Conservation (phyloP, 345 rosid species). For the Populus alba region DNA sequence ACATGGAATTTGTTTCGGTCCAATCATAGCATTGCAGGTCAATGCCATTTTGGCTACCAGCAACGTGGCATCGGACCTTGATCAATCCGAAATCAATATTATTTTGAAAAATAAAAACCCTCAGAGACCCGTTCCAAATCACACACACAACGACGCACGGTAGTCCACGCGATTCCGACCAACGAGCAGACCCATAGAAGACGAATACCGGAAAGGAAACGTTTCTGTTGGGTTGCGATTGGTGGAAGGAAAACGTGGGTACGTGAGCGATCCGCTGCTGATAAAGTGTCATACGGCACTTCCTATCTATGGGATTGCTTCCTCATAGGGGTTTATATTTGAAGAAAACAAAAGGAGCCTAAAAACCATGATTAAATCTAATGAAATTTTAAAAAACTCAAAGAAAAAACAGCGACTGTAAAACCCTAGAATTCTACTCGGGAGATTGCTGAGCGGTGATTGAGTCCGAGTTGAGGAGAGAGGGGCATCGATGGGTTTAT, state of each 20-base stretch:
- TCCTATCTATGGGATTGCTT: conserved; percentile 57
- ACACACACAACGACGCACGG: conserved; percentile 33
- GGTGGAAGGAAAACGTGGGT: conserved; percentile 22
- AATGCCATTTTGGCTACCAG: conserved; percentile 46
- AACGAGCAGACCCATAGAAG: neutral
- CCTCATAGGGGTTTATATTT: conserved; percentile 38
- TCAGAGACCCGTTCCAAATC: conserved; percentile 67
- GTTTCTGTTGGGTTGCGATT: conserved; percentile 4
- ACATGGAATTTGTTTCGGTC: conserved; percentile 38
- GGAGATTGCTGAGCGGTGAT: neutral
- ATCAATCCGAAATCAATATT: neutral
- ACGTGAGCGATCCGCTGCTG: conserved; percentile 21
- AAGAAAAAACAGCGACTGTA: neutral
- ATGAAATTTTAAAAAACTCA: neutral
- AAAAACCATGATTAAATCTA: neutral
- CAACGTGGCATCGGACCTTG: conserved; percentile 58
- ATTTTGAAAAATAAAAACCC: conserved; percentile 17
- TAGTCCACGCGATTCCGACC: conserved; percentile 20
- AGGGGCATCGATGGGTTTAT: neutral
- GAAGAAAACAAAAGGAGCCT: too few species aligned
- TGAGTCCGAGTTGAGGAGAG: too few species aligned
- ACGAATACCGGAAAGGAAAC: conserved; percentile 18
- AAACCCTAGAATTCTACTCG: neutral
- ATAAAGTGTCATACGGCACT: conserved; percentile 68
- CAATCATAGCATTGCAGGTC: conserved; percentile 64